Conservation (phyloP, 1,284 basidiomycete species). For the Puccinia hordei region DNA sequence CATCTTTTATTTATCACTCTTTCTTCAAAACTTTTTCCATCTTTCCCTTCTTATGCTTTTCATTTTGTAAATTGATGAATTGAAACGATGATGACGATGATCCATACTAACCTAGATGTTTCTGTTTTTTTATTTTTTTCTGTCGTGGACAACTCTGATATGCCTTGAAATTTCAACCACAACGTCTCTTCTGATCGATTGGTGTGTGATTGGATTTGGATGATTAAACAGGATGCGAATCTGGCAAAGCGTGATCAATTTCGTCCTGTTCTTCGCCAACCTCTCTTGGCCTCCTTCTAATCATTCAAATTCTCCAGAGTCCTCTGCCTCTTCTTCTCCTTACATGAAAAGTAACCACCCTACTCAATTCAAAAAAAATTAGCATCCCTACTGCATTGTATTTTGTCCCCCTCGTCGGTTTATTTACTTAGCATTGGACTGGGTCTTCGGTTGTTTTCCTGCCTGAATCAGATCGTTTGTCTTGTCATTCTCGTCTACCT, state of each 20-base stretch:
- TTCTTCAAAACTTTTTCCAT: no score
- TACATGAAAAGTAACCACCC: background rate
- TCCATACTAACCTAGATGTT: no score
- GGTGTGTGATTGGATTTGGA: background rate
- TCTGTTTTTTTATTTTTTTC: no score
- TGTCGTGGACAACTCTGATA: no score
- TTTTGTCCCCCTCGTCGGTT: background rate
- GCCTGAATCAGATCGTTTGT: no score
- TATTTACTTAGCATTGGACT: background rate
- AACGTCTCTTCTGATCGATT: background rate
- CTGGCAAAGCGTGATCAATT: background rate
- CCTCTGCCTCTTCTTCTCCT: background rate
- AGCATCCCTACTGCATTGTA: background rate
- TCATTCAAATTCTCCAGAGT: background rate
- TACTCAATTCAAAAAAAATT: background rate
- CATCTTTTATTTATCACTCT: no score
- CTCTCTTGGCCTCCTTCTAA: conserved; percentile 1
- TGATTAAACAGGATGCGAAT: background rate
- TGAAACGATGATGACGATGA: no score
- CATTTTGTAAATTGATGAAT: no score
- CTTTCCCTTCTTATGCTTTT: background rate
- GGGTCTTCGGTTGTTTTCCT: no score
- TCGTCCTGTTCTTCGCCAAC: conserved; percentile 3
- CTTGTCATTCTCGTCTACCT: no score
- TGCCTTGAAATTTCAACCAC: no score